phyloP scores from a whole-genome alignment of 768 basidiomycete genomes.

The Mycena rebaudengoi region DNA sequence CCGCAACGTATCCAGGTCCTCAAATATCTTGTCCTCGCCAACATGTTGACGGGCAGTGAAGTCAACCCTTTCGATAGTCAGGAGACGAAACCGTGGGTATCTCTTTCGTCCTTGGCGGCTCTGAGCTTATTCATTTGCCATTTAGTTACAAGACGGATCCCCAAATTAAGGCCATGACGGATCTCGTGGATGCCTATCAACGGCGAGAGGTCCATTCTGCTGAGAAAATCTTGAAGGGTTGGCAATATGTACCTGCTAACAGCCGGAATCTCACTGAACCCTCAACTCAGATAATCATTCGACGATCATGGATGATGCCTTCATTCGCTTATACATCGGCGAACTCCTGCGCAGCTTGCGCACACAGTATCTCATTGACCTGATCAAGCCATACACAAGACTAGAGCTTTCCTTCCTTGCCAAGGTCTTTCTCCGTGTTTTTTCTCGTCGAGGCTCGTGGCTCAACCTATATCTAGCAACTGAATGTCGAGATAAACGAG shows the following conservation, averaged over 20 bases:
- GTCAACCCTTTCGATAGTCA: slow-evolving; percentile 99
- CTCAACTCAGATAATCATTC: slow-evolving; percentile 78
- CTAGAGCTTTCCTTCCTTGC: slow-evolving; percentile 94
- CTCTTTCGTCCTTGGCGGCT: neutral
- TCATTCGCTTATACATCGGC: slow-evolving; percentile 95
- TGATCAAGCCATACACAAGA: slow-evolving; percentile 97
- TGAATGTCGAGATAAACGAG: slow-evolving; percentile 91
- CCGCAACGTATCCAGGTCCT: slow-evolving; percentile 97
- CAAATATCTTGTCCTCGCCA: slow-evolving; percentile 96
- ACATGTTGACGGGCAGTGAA: slow-evolving; percentile 98
- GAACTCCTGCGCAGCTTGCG: slow-evolving; percentile 93
- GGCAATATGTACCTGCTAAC: slow-evolving; percentile 11
- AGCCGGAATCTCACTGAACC: neutral
- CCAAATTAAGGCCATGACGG: slow-evolving; percentile 98
- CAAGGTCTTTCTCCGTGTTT: slow-evolving; percentile 52
- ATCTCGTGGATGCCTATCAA: slow-evolving; percentile 96
- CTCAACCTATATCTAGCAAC: slow-evolving; percentile 66
- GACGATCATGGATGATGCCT: slow-evolving; percentile 96
- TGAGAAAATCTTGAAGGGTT: slow-evolving; percentile 92
- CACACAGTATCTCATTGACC: slow-evolving; percentile 96
- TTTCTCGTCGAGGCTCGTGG: neutral
- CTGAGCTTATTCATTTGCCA: neutral
- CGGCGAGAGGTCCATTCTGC: slow-evolving; percentile 96
- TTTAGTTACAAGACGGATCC: slow-evolving; percentile 92
- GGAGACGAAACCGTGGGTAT: slow-evolving; percentile 93